A percentile compares a stretch with the other conserved stretches of the same genome.
Evolutionary conservation across 2,329 filamentous ascomycete genomes (phyloP).

Genomic region (Colletotrichum plurivorum): DNA sequence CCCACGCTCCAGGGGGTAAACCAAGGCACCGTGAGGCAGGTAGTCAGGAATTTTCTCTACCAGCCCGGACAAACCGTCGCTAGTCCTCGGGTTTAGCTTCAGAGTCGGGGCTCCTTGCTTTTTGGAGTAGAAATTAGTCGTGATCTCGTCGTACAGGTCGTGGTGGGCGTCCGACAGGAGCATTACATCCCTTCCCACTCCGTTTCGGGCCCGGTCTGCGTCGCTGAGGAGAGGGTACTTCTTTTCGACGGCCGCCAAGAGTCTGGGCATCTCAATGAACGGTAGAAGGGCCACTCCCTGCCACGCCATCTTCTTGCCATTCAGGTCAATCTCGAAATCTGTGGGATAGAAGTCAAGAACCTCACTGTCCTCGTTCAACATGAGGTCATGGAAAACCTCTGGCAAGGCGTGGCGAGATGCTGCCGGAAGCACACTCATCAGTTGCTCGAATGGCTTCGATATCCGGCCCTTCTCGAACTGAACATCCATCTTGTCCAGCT

Average conservation of each 20-base stretch:
- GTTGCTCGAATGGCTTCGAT: slow-evolving; percentile 94
- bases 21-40: slow-evolving; percentile 85
- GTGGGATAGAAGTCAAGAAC: slow-evolving; percentile 99
- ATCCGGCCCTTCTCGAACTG: slow-evolving; percentile 87
- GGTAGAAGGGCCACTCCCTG: slow-evolving; percentile 94
- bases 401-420: slow-evolving; percentile 94
- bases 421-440: slow-evolving; percentile 97
- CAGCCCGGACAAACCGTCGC: slow-evolving; percentile 83
- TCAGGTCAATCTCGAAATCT: slow-evolving; percentile 92
- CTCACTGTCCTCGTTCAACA: slow-evolving; percentile 88
- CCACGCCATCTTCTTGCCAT: slow-evolving; percentile 99
- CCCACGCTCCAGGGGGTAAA: slow-evolving; percentile 81
- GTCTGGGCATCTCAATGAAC: slow-evolving; percentile 93
- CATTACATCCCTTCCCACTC: slow-evolving; percentile 83
- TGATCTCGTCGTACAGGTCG: slow-evolving; percentile 85
- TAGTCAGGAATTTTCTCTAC: slow-evolving; percentile 88
- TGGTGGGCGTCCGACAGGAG: slow-evolving; percentile 87
- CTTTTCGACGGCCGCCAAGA: slow-evolving; percentile 85
- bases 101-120: slow-evolving; percentile 78
- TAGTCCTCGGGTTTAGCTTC: slow-evolving; percentile 81
- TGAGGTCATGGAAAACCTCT: slow-evolving; percentile 88
- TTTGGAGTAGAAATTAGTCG: slow-evolving; percentile 91
- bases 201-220: slow-evolving; percentile 85
- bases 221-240: slow-evolving; percentile 85
- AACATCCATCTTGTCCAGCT: slow-evolving; percentile 83